phyloP scores from a whole-genome alignment of 805 yeast species.

The Scheffersomyces ergatensis region DNA sequence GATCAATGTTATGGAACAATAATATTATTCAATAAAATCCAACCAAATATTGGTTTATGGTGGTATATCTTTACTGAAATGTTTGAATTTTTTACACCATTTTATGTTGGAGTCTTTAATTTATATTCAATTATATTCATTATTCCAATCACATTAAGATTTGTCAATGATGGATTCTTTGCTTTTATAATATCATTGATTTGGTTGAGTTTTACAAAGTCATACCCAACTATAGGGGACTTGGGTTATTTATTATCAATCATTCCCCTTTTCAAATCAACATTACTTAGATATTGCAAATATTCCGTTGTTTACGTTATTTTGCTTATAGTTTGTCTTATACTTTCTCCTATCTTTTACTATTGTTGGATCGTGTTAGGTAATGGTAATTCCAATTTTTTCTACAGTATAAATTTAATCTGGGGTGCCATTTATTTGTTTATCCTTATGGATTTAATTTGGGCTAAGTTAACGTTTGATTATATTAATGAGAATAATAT shows the following conservation, averaged over 20 bases:
- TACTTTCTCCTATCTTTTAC: constrained; percentile 84
- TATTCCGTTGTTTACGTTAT: constrained; percentile 47
- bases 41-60: constrained; percentile 95
- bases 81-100: constrained; percentile 83
- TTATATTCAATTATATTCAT: constrained; percentile 64
- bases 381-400: constrained; percentile 94
- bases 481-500: constrained; percentile 46
- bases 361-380: constrained; percentile 93
- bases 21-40: constrained; percentile 62
- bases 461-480: constrained; percentile 75
- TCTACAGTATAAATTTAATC: constrained; percentile 87
- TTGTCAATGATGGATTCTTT: constrained; percentile 58
- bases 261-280: constrained; percentile 43
- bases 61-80: constrained; percentile 98
- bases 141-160: constrained; percentile 72
- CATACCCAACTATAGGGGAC: constrained; percentile 87
- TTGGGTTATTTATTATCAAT: constrained; percentile 44
- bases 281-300: constrained; percentile 45
- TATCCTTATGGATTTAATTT: constrained; percentile 69
- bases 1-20: constrained; percentile 50
- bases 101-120: constrained; percentile 82
- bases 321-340: constrained; percentile 48
- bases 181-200: constrained; percentile 45
- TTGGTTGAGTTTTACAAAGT: constrained; percentile 61
- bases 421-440: constrained; percentile 70